phyloP scores from a whole-genome alignment of 169 alveolate species.

The Babesia divergens region DNA sequence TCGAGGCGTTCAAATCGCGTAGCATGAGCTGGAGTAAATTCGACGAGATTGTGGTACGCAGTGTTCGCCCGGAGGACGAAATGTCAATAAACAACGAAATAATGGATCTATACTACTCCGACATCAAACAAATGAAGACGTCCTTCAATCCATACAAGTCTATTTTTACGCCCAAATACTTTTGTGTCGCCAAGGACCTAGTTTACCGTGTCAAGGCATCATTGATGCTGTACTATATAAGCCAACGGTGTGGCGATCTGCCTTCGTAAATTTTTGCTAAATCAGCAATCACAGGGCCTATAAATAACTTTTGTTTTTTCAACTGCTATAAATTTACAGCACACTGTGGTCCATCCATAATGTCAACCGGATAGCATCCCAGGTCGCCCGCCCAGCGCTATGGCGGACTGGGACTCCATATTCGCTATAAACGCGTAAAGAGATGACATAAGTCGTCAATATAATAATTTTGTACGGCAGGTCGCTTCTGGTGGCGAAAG shows the following conservation, averaged over 20 bases:
- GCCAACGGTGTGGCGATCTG: not conserved
- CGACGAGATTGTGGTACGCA: constrained; percentile 2
- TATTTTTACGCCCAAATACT: constrained; percentile 30
- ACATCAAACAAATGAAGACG: not conserved
- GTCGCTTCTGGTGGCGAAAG: not conserved
- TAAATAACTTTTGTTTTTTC: not conserved
- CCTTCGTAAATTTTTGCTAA: too few species aligned
- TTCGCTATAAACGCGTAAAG: too few species aligned
- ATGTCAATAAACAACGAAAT: constrained; percentile 2
- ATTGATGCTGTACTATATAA: constrained; percentile 6
- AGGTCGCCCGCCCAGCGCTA: too few species aligned
- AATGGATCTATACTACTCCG: constrained; percentile 34
- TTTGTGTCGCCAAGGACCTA: constrained; percentile 18
- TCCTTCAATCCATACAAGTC: constrained; percentile 43
- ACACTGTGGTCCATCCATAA: too few species aligned
- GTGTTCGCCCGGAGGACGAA: constrained; percentile 20
- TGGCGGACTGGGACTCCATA: too few species aligned
- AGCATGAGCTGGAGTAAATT: constrained; percentile 6
- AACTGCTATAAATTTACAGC: constrained; percentile 69
- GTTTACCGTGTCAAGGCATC: constrained; percentile 21
- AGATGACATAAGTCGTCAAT: not conserved
- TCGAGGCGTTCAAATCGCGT: constrained; percentile 13
- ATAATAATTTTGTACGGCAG: not conserved
- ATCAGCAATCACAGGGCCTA: not conserved
- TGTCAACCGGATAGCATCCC: too few species aligned